Conservation (phyloP, 106 monocot species). For the Apostasia ramifera region DNA sequence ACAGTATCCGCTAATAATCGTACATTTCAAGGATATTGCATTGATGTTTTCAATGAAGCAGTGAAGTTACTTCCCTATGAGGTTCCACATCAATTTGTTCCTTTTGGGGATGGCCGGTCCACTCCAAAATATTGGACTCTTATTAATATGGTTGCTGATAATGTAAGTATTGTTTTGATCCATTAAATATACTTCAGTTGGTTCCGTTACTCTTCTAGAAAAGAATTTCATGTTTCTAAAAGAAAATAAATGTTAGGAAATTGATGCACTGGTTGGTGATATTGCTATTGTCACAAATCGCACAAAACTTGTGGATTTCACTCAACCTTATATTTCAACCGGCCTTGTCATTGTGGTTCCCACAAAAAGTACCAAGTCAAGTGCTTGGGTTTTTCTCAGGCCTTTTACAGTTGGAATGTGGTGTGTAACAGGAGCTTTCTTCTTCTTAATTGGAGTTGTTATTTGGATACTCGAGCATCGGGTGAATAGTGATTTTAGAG, state of each 20-base stretch:
- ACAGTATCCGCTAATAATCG: slow-evolving; percentile 4
- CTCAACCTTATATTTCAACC: slow-evolving; percentile 50
- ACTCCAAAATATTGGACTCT: slow-evolving; percentile 55
- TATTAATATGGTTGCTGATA: slow-evolving; percentile 36
- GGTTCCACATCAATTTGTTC: slow-evolving; percentile 47
- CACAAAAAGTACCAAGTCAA: slow-evolving; percentile 25
- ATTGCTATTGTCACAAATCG: slow-evolving; percentile 42
- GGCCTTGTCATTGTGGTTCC: slow-evolving; percentile 51
- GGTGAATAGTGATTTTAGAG: slow-evolving; percentile 54
- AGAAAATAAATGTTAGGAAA: slow-evolving; percentile 14
- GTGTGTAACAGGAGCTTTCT: slow-evolving; percentile 47
- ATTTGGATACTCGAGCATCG: slow-evolving; percentile 76
- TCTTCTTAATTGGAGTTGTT: slow-evolving; percentile 53
- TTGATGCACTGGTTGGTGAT: slow-evolving; percentile 58
- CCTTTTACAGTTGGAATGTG: slow-evolving; percentile 66
- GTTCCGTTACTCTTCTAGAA: neutral
- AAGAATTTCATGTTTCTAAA: neutral
- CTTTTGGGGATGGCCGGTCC: slow-evolving; percentile 47
- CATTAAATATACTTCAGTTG: neutral
- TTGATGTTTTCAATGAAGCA: slow-evolving; percentile 59
- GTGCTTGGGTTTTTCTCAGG: slow-evolving; percentile 57
- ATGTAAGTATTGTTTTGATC: slow-evolving; percentile 24
- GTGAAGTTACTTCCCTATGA: slow-evolving; percentile 50
- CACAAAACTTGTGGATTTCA: slow-evolving; percentile 59
- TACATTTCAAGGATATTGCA: slow-evolving; percentile 52